Conservation (phyloP, 2,329 filamentous ascomycete genomes). For the Cercospora berteroae region DNA sequence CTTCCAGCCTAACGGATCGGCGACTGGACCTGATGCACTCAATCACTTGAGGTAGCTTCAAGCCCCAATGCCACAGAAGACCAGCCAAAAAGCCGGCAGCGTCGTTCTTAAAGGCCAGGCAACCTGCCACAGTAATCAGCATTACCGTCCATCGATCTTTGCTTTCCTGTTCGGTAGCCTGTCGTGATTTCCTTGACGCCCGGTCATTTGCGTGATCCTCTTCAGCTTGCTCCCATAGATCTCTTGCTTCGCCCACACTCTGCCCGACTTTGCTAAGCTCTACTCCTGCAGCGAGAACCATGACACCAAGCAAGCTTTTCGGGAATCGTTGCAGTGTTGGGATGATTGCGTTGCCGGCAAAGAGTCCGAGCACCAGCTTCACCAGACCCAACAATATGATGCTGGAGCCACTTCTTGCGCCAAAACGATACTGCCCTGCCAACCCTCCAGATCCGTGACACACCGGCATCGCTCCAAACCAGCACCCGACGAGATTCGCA, state of each 20-base stretch:
- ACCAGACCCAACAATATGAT: slow-evolving; percentile 74
- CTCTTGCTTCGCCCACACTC: slow-evolving; percentile 72
- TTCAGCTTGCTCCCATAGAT: slow-evolving; percentile 49
- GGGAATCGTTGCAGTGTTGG: slow-evolving; percentile 71
- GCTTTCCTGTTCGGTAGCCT: slow-evolving; percentile 65
- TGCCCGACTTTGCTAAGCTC: slow-evolving; percentile 85
- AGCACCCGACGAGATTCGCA: slow-evolving; percentile 83
- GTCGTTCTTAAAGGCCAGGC: slow-evolving; percentile 87
- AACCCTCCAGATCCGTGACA: slow-evolving; percentile 91
- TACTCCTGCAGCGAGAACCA: slow-evolving; percentile 85
- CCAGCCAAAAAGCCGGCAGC: slow-evolving; percentile 82
- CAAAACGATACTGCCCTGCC: slow-evolving; percentile 87
- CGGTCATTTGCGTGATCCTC: slow-evolving; percentile 33
- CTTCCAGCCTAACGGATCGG: slow-evolving; percentile 22
- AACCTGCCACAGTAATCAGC: slow-evolving; percentile 78
- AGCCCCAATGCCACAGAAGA: slow-evolving; percentile 72
- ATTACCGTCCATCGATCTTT: slow-evolving; percentile 82
- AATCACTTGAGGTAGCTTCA: slow-evolving; percentile 39
- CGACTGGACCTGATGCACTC: slow-evolving; percentile 19
- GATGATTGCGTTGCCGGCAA: slow-evolving; percentile 73
- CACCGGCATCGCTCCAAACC: slow-evolving; percentile 93
- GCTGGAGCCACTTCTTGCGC: slow-evolving; percentile 80
- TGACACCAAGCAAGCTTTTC: slow-evolving; percentile 72
- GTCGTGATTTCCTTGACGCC: slow-evolving; percentile 47
- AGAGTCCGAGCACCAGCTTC: slow-evolving; percentile 73